Evolutionary conservation across 2,329 filamentous ascomycete species (phyloP).

Genomic region (Hypomyces perniciosus): DNA sequence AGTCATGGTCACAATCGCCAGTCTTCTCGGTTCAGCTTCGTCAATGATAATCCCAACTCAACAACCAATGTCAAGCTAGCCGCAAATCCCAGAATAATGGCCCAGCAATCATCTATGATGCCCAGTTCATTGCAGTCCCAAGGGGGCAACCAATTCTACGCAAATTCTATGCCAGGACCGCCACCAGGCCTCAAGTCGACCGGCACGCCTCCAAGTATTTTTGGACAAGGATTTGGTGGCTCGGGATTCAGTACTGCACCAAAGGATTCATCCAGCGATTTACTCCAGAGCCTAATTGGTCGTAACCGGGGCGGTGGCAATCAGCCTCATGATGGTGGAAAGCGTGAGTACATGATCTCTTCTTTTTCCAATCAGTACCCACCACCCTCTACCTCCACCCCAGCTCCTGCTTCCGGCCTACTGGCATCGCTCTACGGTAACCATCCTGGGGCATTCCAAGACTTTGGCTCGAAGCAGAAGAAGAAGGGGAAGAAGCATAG

Average conservation of each 20-base stretch:
- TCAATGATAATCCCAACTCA: conserved; percentile 59
- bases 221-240: conserved; percentile 81
- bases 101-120: conserved; percentile 84
- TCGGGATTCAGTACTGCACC: conserved; percentile 60
- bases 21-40: conserved; percentile 81
- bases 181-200: conserved; percentile 94
- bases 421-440: conserved; percentile 86
- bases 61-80: conserved; percentile 63
- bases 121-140: conserved; percentile 57
- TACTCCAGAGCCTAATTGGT: conserved; percentile 78
- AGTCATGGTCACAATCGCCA: conserved; percentile 70
- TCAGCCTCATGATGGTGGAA: conserved; percentile 77
- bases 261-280: conserved; percentile 59
- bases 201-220: conserved; percentile 90
- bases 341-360: conserved; percentile 98
- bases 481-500: conserved; percentile 99
- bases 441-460: conserved; percentile 81
- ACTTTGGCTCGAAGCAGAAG: conserved; percentile 94
- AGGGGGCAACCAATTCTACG: conserved; percentile 67
- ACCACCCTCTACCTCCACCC: conserved; percentile 72
- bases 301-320: conserved; percentile 59
- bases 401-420: conserved; percentile 85
- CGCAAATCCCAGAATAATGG: conserved; percentile 75
- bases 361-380: conserved; percentile 84
- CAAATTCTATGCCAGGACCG: conserved; percentile 80